phyloP scores from a whole-genome alignment of 2,329 filamentous ascomycete species.

The Fusarium humuli region DNA sequence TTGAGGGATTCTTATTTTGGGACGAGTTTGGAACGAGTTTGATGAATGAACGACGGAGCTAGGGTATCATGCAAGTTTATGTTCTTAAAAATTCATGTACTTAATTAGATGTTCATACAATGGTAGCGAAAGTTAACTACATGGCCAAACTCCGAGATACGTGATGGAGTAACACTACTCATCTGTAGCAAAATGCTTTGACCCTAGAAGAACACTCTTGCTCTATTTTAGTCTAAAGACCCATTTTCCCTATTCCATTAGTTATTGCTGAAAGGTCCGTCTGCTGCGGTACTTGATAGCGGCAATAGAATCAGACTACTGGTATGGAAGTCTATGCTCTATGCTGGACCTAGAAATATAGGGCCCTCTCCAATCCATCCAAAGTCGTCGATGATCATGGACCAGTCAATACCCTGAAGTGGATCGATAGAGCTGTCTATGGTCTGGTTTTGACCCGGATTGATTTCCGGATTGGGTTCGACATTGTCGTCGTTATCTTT shows the following conservation, averaged over 20 bases:
- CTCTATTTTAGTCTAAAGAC: background rate
- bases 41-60: constrained; percentile 38
- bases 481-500: background rate
- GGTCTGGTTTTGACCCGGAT: constrained; percentile 30
- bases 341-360: constrained; percentile 48
- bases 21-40: constrained; percentile 25
- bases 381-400: constrained; percentile 63
- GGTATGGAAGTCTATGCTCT: background rate
- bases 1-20: constrained; percentile 11
- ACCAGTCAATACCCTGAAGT: constrained; percentile 62
- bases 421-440: constrained; percentile 47
- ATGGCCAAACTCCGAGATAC: background rate
- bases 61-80: constrained; percentile 1
- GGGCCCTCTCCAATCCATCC: constrained; percentile 55
- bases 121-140: constrained; percentile 15
- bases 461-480: constrained; percentile 15
- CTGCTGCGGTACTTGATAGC: background rate
- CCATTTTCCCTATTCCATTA: background rate
- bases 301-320: background rate
- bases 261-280: background rate
- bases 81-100: constrained; percentile 21
- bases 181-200: background rate
- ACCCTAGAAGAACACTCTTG: background rate
- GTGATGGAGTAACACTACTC: background rate
- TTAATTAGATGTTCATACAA: constrained; percentile 13